Percentiles rank a stretch among this genome's conserved stretches.
Conservation (phyloP, 1,139 yeast genomes). For the Sporopachydermia cereana region DNA sequence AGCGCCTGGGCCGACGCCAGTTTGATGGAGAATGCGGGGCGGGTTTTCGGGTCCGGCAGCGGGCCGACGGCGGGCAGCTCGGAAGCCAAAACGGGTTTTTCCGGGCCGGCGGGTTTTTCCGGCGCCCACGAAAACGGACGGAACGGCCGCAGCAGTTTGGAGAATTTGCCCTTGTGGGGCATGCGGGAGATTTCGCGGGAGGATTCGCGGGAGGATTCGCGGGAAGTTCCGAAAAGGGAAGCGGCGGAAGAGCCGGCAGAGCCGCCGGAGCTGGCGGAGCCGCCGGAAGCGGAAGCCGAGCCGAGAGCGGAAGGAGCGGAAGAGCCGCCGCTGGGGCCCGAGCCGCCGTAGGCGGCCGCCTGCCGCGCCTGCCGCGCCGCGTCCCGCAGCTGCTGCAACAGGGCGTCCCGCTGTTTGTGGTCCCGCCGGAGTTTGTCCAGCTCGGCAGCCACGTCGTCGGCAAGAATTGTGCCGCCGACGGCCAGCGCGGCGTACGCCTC, state of each 20-base stretch:
- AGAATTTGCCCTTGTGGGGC: slow-evolving; percentile 25
- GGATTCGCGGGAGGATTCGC: neutral
- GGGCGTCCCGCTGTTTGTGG: slow-evolving; percentile 29
- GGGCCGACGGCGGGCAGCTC: slow-evolving; percentile 49
- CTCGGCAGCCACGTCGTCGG: slow-evolving; percentile 25
- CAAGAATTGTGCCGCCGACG: slow-evolving; percentile 24
- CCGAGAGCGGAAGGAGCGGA: neutral
- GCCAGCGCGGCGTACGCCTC: neutral
- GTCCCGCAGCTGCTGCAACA: slow-evolving; percentile 16
- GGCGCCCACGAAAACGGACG: slow-evolving; percentile 1
- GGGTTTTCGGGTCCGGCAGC: slow-evolving; percentile 35
- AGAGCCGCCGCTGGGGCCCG: neutral
- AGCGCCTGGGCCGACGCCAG: slow-evolving; percentile 40
- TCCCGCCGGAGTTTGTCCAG: slow-evolving; percentile 42
- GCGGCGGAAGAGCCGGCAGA: neutral
- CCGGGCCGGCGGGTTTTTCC: slow-evolving; percentile 26
- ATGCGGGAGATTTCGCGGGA: neutral
- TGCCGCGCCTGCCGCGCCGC: neutral
- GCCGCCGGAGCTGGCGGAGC: neutral
- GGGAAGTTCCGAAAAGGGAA: neutral
- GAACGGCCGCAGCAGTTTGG: slow-evolving; percentile 15
- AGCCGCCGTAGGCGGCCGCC: neutral
- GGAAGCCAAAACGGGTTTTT: slow-evolving; percentile 37
- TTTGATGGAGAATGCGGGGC: slow-evolving; percentile 46
- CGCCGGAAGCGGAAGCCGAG: neutral